phyloP scores from a whole-genome alignment of 2,329 filamentous ascomycete genomes.

The Pleochaeta shiraiana region DNA sequence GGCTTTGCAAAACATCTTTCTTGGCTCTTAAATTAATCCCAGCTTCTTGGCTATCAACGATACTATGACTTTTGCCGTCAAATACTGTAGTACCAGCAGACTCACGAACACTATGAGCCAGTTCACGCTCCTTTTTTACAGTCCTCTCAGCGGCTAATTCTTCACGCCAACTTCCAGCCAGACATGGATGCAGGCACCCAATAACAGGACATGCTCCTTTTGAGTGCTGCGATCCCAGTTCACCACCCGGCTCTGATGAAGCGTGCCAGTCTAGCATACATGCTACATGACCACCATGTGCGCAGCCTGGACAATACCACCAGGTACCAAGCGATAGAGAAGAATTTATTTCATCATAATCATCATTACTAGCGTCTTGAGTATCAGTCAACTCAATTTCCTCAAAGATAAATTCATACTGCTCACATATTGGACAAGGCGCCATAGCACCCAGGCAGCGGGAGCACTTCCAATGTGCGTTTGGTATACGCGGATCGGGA shows the following conservation, averaged over 20 bases:
- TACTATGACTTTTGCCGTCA: no score
- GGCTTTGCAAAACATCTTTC: no score
- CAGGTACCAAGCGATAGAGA: slow-evolving; percentile 20
- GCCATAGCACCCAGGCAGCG: slow-evolving; percentile 31
- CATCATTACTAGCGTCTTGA: not conserved
- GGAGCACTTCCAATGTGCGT: slow-evolving; percentile 33
- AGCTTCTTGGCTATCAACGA: no score
- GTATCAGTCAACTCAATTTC: slow-evolving; percentile 5
- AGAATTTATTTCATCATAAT: not conserved
- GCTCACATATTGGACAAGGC: slow-evolving; percentile 36
- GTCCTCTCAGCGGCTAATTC: slow-evolving; percentile 20
- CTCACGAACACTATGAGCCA: no score
- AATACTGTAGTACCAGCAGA: no score
- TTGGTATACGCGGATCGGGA: slow-evolving; percentile 19
- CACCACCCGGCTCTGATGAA: slow-evolving; percentile 9
- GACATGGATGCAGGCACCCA: slow-evolving; percentile 40
- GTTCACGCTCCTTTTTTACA: slow-evolving; percentile 22
- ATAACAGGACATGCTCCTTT: slow-evolving; percentile 42
- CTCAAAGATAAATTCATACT: slow-evolving; percentile 16
- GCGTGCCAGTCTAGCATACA: slow-evolving; percentile 39
- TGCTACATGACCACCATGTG: slow-evolving; percentile 37
- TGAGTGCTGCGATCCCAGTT: slow-evolving; percentile 19
- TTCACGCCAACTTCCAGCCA: slow-evolving; percentile 32
- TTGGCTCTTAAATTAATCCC: no score
- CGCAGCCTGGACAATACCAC: slow-evolving; percentile 42